phyloP scores from a whole-genome alignment of 257 asterid genomes.

The Solanum chilense region DNA sequence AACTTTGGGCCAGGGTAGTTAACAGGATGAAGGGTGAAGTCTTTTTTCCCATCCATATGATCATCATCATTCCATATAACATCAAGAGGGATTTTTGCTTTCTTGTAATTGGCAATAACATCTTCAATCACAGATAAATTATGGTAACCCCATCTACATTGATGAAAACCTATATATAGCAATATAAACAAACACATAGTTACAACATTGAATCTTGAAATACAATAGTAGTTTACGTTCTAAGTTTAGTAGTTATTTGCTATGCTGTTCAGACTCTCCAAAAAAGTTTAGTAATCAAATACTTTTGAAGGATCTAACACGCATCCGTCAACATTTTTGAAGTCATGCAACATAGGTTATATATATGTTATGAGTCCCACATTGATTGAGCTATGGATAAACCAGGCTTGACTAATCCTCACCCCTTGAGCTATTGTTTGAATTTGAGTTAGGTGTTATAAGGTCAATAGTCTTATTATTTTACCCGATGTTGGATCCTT shows the following conservation, averaged over 20 bases:
- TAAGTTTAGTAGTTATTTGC: background rate
- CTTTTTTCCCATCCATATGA: conserved; percentile 94
- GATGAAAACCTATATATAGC: conserved; percentile 84
- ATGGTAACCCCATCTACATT: conserved; percentile 97
- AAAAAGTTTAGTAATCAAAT: background rate
- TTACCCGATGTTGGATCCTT: background rate
- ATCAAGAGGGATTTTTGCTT: conserved; percentile 83
- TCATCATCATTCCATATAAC: conserved; percentile 97
- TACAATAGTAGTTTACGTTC: background rate
- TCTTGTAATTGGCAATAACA: conserved; percentile 66
- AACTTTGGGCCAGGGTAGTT: conserved; percentile 76
- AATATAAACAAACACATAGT: background rate
- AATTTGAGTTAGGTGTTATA: background rate
- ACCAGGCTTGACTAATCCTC: background rate
- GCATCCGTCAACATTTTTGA: background rate
- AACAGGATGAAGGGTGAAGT: conserved; percentile 77
- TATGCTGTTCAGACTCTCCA: background rate
- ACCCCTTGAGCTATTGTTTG: background rate
- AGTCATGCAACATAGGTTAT: no score
- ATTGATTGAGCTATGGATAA: background rate
- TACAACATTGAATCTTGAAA: background rate
- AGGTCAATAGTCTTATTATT: background rate
- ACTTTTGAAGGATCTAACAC: background rate
- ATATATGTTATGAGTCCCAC: background rate
- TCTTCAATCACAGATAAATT: conserved; percentile 85